Percentiles rank a stretch among this genome's conserved stretches.
These are phyloP conservation scores for Aspergillus nomiae DNA, from an alignment of 2,329 filamentous ascomycete species.

Conservation along the genomic window DNA sequence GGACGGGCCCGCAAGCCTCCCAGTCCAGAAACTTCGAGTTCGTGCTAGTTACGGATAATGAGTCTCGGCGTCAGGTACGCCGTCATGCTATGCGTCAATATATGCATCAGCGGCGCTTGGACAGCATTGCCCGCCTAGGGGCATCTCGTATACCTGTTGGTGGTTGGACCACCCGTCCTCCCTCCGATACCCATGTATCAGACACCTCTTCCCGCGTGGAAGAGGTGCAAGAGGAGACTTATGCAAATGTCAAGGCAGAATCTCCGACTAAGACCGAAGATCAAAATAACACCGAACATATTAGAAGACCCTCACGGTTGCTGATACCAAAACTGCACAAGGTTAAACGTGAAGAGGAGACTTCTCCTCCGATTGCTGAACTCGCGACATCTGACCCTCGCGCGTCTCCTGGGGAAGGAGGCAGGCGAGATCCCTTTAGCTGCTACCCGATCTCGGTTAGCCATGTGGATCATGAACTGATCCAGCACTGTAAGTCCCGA, in stretches of 20 bases:
- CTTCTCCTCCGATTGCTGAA: slow-evolving; percentile 9
- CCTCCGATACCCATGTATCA: slow-evolving; percentile 8
- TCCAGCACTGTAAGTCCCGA: slow-evolving; percentile 34
- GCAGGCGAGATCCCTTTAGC: slow-evolving; percentile 28
- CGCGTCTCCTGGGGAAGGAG: slow-evolving; percentile 19
- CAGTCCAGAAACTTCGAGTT: slow-evolving; percentile 34
- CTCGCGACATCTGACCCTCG: slow-evolving; percentile 16
- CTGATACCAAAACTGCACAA: slow-evolving; percentile 14
- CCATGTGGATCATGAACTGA: slow-evolving; percentile 29
- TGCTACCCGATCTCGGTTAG: slow-evolving; percentile 30
- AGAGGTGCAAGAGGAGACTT: slow-evolving; percentile 11
- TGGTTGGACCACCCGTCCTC: slow-evolving; percentile 24
- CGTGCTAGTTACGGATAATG: slow-evolving; percentile 35
- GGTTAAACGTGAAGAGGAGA: slow-evolving; percentile 18
- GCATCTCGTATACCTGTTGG: slow-evolving; percentile 29
- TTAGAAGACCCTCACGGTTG: slow-evolving; percentile 8
- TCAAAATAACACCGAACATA: slow-evolving; percentile 1
- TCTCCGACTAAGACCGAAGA: slow-evolving; percentile 15
- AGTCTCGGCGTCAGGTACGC: slow-evolving; percentile 35
- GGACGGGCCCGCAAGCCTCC: slow-evolving; percentile 12
- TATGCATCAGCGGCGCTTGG: slow-evolving; percentile 35
- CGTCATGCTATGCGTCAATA: slow-evolving; percentile 41
- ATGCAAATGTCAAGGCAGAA: slow-evolving; percentile 4
- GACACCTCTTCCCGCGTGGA: slow-evolving; percentile 16
- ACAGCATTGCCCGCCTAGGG: slow-evolving; percentile 35